Conservation (phyloP, 805 yeast species). For the Sugiyamaella valdiviana region DNA sequence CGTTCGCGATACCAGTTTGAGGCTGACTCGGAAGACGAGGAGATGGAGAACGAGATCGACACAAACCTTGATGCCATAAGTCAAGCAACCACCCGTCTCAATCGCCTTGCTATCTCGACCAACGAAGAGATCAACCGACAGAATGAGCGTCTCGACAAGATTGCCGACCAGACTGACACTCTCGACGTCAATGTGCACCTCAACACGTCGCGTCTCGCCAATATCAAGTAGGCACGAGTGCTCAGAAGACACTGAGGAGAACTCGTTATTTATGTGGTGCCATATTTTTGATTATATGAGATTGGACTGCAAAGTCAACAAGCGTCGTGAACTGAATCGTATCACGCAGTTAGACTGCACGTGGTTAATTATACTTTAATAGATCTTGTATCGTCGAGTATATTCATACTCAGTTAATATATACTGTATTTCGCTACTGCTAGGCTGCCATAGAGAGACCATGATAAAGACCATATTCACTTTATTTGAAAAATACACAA, state of each 20-base stretch:
- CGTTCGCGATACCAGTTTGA: slow-evolving; percentile 75
- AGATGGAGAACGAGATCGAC: slow-evolving; percentile 82
- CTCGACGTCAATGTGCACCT: slow-evolving; percentile 78
- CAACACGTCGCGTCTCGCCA: slow-evolving; percentile 60
- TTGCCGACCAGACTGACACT: slow-evolving; percentile 78
- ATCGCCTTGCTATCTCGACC: slow-evolving; percentile 63
- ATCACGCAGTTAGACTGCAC: too few species aligned
- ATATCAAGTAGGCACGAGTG: slow-evolving; percentile 24
- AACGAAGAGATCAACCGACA: slow-evolving; percentile 76
- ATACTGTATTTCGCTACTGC: too few species aligned
- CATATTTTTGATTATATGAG: not conserved
- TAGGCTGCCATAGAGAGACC: too few species aligned
- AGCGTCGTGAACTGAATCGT: not conserved
- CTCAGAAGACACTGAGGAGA: not conserved
- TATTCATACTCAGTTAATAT: not conserved
- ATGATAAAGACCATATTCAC: not conserved
- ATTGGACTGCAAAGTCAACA: not conserved
- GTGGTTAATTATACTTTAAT: too few species aligned
- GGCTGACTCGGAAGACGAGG: slow-evolving; percentile 89
- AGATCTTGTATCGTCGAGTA: not conserved
- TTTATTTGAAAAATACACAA: not conserved
- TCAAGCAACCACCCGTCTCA: slow-evolving; percentile 61
- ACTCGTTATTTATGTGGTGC: slow-evolving; percentile 1
- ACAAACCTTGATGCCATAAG: slow-evolving; percentile 74
- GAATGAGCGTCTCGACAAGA: slow-evolving; percentile 61